Base-by-base conservation (phyloP, 2,329 filamentous ascomycete genomes). In the Rutstroemia sydowiana region DNA sequence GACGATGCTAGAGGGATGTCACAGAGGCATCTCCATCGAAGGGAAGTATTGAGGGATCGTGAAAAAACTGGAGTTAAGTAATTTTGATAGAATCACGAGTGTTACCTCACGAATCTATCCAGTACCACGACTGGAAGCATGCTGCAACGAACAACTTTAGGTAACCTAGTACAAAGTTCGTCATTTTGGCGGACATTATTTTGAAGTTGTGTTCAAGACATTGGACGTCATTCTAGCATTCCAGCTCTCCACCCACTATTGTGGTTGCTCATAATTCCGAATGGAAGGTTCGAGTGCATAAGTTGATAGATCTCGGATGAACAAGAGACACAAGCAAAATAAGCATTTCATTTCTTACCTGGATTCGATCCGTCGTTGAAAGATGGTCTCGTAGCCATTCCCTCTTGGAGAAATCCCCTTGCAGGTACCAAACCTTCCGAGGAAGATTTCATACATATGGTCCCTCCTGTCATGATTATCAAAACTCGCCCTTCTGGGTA, bases 391-490 rank as follows among this genome's bases (percentile, higher is more conserved):
- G 81, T 81, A 11, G 77, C 76, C 63, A 88, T 75, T 52, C 82
- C 82, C 44, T 76, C 73, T 55, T 85, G 77, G 45, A 86, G 69
- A 63, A 88, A 88, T 0, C 82, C 80, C 64, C 57, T 60, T 4
- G 63, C 64, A 2, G 84, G 84, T 18, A 87, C 69, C 48, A 87
- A 75, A 0, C 84, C 84, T 47, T 84, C 74, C 20, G 76, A 73
- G n/a, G 82, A 83, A 44, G 74, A 75, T 61, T 76, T 75, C 84
- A 88, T 88, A 66, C 83, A 87, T 58, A 88, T 88, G 3, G 78
- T 82, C 8, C 78, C 78, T 14, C 78, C 75, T 8, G 84, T 87
- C 71, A 87, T 85, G 62, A 88, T 79, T 32, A 66, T 80, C 54
- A 88, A 70, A 9, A 88, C 79, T 44, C 81, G 71, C 18, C 79